These are phyloP conservation scores for Sabuloglossum arenarium DNA, from an alignment of 495 filamentous ascomycete species.

Conservation along the genomic window DNA sequence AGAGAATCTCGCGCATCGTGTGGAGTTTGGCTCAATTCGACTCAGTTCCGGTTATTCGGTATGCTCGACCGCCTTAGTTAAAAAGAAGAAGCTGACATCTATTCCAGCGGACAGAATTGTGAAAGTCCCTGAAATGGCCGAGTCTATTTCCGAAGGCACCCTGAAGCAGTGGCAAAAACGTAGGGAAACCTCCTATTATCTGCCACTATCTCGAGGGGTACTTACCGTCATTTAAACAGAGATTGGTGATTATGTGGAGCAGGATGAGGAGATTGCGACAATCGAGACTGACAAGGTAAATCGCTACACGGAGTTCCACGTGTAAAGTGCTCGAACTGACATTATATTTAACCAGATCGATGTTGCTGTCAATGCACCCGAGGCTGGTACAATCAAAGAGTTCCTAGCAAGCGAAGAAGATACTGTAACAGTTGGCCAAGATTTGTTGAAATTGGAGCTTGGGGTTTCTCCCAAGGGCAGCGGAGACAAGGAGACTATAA, in stretches of 20 bases:
- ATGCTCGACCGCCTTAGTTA: not conserved
- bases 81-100: not conserved
- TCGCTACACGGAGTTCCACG: not conserved
- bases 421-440: conserved; percentile 86
- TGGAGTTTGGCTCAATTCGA: not conserved
- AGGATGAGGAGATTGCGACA: conserved; percentile 94
- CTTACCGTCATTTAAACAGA: conserved; percentile 21
- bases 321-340: not conserved
- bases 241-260: conserved; percentile 84
- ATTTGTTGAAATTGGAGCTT: conserved; percentile 63
- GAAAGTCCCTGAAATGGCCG: conserved; percentile 95
- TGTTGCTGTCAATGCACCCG: conserved; percentile 84
- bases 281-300: conserved; percentile 99
- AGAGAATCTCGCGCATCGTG: not conserved
- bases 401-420: conserved; percentile 87
- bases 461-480: conserved; percentile 39
- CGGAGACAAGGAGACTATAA: conserved; percentile 27
- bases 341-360: conserved; percentile 46
- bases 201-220: not conserved
- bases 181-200: conserved; percentile 17
- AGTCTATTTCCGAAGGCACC: conserved; percentile 95
- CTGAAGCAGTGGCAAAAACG: conserved; percentile 88
- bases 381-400: conserved; percentile 79
- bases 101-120: conserved; percentile 49
- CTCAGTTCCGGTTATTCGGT: conserved; percentile 1